These are phyloP conservation scores for Suillus cothurnatus DNA, from an alignment of 768 basidiomycete species.

Conservation along the genomic window DNA sequence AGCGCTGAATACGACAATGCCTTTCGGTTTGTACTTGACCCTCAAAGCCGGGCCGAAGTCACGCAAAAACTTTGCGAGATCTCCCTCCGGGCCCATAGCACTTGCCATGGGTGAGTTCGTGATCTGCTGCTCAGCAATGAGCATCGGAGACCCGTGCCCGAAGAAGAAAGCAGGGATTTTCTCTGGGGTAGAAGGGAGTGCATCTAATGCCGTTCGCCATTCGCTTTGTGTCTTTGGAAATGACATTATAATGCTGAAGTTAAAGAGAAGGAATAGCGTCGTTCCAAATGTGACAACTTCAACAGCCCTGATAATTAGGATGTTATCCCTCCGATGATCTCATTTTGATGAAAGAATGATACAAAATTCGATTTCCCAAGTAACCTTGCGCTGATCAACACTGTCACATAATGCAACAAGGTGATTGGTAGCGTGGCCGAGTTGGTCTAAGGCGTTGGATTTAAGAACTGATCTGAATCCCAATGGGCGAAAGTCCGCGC, in stretches of 20 bases:
- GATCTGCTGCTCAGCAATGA: slow-evolving; percentile 22
- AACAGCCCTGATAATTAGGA: neutral
- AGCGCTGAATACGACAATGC: slow-evolving; percentile 81
- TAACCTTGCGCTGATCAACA: neutral
- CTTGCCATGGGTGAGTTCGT: slow-evolving; percentile 16
- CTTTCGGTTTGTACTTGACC: slow-evolving; percentile 73
- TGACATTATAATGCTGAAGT: neutral
- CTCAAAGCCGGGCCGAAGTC: slow-evolving; percentile 68
- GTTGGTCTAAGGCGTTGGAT: slow-evolving; percentile 92
- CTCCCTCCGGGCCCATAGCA: slow-evolving; percentile 50
- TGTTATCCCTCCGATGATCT: no score
- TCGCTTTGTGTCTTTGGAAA: slow-evolving; percentile 40
- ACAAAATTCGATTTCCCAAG: neutral
- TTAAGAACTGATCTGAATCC: slow-evolving; percentile 73
- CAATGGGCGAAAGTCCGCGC: slow-evolving; percentile 84
- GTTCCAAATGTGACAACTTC: neutral
- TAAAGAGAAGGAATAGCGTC: neutral
- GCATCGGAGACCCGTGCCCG: slow-evolving; percentile 64
- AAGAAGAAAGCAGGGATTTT: slow-evolving; percentile 79
- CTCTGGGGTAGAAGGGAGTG: slow-evolving; percentile 56
- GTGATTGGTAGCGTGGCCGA: slow-evolving; percentile 72
- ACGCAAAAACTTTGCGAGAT: slow-evolving; percentile 58
- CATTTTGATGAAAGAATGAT: no score
- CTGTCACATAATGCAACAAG: neutral
- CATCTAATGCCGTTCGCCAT: slow-evolving; percentile 56